A percentile compares a stretch with the other conserved stretches of the same genome.
Evolutionary conservation across 257 asterid genomes (phyloP).

Genomic region (Fraxinus quadrangulata): DNA sequence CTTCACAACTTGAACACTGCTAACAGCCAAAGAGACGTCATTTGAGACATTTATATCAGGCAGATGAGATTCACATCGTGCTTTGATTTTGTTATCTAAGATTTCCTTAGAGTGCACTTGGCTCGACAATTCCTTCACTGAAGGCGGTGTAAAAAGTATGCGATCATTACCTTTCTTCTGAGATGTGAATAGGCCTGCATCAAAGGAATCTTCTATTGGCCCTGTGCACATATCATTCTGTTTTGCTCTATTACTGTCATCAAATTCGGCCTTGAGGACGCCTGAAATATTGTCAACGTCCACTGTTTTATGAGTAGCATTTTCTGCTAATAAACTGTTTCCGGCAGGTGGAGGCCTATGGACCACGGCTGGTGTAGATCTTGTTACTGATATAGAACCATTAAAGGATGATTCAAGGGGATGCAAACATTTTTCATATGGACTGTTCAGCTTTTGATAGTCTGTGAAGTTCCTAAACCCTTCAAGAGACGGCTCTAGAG

Average conservation of each 20-base stretch:
- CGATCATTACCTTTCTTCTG: slow-evolving; percentile 38
- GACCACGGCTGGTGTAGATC: slow-evolving; percentile 66
- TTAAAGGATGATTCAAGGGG: slow-evolving; percentile 36
- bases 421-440: slow-evolving; percentile 37
- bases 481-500: slow-evolving; percentile 32
- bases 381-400: slow-evolving; percentile 42
- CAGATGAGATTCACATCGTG: slow-evolving; percentile 40
- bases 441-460: slow-evolving; percentile 33
- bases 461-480: slow-evolving; percentile 27
- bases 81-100: slow-evolving; percentile 26
- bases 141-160: slow-evolving; percentile 29
- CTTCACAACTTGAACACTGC: slow-evolving; percentile 36
- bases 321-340: slow-evolving; percentile 28
- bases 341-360: slow-evolving; percentile 65
- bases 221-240: slow-evolving; percentile 36
- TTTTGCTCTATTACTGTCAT: slow-evolving; percentile 33
- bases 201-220: slow-evolving; percentile 33
- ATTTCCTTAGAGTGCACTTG: slow-evolving; percentile 32
- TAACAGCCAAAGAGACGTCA: slow-evolving; percentile 32
- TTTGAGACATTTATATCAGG: slow-evolving; percentile 33
- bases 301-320: slow-evolving; percentile 32
- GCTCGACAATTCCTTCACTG: slow-evolving; percentile 36
- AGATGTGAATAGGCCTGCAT: slow-evolving; percentile 31
- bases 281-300: slow-evolving; percentile 35
- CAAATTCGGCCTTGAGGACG: slow-evolving; percentile 30